Percentiles rank a stretch among this genome's conserved stretches.
These are phyloP conservation scores for Teratosphaeria nubilosa DNA, from an alignment of 2,329 filamentous ascomycete species.

Conservation along the genomic window DNA sequence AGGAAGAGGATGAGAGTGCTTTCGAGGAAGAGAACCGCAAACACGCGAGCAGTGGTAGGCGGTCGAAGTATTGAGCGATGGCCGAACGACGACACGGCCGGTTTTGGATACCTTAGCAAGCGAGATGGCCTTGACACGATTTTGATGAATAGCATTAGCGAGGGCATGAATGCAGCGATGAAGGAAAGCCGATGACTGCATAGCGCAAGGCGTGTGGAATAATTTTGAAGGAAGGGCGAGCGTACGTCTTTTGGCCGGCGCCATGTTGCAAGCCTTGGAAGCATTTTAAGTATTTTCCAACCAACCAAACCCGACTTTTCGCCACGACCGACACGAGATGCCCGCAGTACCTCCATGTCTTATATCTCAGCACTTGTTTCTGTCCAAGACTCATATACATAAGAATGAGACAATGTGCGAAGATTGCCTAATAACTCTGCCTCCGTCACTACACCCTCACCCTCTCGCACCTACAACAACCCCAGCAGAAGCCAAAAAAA, in stretches of 20 bases:
- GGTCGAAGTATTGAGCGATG: constrained; percentile 9
- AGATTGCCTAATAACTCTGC: too few relatives aligned
- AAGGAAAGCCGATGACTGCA: not conserved
- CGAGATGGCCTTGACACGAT: not conserved
- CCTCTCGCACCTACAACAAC: too few relatives aligned
- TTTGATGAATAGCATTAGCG: not conserved
- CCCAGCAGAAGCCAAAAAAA: too few relatives aligned
- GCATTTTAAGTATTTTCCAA: not conserved
- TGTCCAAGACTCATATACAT: too few relatives aligned
- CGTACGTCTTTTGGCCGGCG: not conserved
- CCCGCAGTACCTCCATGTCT: too few relatives aligned
- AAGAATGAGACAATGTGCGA: too few relatives aligned
- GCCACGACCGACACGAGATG: not conserved
- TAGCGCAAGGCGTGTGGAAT: not conserved
- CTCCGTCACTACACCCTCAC: too few relatives aligned
- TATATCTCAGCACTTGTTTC: too few relatives aligned
- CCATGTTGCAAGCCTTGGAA: not conserved
- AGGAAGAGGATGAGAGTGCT: constrained; percentile 8
- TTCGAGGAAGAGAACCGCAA: constrained; percentile 8
- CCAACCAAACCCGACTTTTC: not conserved
- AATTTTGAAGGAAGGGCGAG: not conserved
- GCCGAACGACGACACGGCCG: not conserved
- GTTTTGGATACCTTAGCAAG: not conserved
- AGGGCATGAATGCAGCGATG: not conserved
- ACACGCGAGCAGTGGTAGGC: constrained; percentile 3